Evolutionary conservation across 352 stramenopile species (phyloP).

Genomic region (Globisporangium heterothallicum): DNA sequence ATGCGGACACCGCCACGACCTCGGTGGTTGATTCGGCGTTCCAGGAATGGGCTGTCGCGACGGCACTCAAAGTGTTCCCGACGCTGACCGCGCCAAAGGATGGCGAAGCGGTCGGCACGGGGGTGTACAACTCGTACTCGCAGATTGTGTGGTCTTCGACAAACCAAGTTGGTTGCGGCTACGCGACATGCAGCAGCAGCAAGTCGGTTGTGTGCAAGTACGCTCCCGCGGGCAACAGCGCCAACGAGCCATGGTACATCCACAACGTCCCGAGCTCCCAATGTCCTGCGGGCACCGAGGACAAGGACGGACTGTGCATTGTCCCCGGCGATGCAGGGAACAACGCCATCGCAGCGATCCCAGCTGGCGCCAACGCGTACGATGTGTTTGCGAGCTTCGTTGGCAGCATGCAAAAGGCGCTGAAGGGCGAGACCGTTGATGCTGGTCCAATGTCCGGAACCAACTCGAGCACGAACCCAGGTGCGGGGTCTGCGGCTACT

Average conservation of each 20-base stretch:
- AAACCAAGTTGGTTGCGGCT: conserved; percentile 57
- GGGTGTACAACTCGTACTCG: conserved; percentile 71
- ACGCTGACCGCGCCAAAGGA: conserved; percentile 38
- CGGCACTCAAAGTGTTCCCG: conserved; percentile 37
- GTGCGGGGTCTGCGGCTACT: neutral
- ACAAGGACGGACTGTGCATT: conserved; percentile 40
- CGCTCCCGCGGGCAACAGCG: conserved; percentile 46
- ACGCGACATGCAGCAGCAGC: conserved; percentile 29
- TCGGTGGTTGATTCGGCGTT: conserved; percentile 50
- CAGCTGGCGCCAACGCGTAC: conserved; percentile 48
- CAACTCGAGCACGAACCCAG: conserved; percentile 10
- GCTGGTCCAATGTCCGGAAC: conserved; percentile 15
- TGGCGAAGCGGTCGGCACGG: conserved; percentile 43
- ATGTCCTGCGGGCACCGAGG: conserved; percentile 46
- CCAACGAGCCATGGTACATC: conserved; percentile 49
- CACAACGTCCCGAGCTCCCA: conserved; percentile 38
- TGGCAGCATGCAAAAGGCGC: conserved; percentile 38
- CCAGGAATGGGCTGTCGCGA: conserved; percentile 52
- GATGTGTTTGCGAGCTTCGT: conserved; percentile 55
- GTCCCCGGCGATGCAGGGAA: conserved; percentile 41
- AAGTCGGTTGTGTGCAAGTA: conserved; percentile 62
- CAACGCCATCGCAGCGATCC: conserved; percentile 47
- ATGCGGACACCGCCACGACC: conserved; percentile 16
- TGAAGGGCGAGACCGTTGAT: conserved; percentile 26
- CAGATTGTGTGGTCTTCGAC: conserved; percentile 66